Conservation (phyloP, 441 rosid genomes). For the Melastoma candidum region DNA sequence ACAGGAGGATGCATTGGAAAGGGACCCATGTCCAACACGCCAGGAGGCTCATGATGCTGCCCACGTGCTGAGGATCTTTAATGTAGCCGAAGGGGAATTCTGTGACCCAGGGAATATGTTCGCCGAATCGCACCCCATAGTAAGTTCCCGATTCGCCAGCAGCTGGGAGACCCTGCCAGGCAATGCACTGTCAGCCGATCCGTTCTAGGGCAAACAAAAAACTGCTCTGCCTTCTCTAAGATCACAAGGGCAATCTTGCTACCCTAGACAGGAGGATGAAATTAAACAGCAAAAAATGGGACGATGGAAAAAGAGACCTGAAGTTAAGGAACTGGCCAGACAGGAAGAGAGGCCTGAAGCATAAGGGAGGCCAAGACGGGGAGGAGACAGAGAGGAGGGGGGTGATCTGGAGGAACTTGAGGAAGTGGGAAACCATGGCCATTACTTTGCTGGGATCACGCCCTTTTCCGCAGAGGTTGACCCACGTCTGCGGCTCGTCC, state of each 20-base stretch:
- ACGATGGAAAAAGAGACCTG: constrained; percentile 32
- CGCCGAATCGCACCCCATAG: constrained; percentile 81
- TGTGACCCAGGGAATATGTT: constrained; percentile 72
- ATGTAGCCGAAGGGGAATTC: constrained; percentile 82
- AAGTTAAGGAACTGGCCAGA: constrained; percentile 90
- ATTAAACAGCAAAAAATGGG: too few species aligned
- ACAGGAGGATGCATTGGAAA: constrained; percentile 62
- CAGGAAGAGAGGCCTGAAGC: constrained; percentile 77
- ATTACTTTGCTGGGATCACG: constrained; percentile 63
- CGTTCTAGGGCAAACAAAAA: too few species aligned
- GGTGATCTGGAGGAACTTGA: constrained; percentile 60
- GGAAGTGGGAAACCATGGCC: constrained; percentile 65
- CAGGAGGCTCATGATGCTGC: constrained; percentile 74
- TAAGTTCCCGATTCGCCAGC: constrained; percentile 90
- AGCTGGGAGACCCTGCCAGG: constrained; percentile 65
- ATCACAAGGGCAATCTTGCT: too few species aligned
- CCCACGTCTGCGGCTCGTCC: constrained; percentile 65
- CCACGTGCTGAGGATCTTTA: constrained; percentile 82
- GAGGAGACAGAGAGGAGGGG: constrained; percentile 69
- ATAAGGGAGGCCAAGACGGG: constrained; percentile 73
- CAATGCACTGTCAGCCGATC: not conserved
- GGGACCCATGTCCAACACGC: constrained; percentile 78
- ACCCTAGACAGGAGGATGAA: too few species aligned
- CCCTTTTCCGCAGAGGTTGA: constrained; percentile 54
- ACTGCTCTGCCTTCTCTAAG: too few species aligned